A percentile compares a stretch with the other conserved stretches of the same genome.
Conservation (phyloP, 2,329 filamentous ascomycete species). For the Pseudogymnoascus sp. region DNA sequence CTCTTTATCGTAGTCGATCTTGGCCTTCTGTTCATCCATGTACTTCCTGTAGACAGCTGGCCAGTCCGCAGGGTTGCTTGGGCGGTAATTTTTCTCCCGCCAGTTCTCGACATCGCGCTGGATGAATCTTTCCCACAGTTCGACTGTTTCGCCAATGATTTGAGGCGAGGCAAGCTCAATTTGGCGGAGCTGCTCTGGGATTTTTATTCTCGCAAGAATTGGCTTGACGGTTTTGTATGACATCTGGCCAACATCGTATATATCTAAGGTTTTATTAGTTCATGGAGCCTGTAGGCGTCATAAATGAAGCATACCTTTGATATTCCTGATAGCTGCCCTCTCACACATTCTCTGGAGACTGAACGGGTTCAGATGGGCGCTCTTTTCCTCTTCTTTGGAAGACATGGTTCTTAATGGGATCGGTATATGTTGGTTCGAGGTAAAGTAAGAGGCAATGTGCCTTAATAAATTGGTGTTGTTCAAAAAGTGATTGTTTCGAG, state of each 20-base stretch:
- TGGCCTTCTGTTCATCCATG: slow-evolving; percentile 47
- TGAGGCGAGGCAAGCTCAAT: slow-evolving; percentile 74
- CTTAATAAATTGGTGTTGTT: neutral
- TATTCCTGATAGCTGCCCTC: neutral
- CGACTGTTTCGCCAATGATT: slow-evolving; percentile 57
- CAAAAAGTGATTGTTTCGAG: neutral
- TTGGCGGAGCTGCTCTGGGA: slow-evolving; percentile 62
- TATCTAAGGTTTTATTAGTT: slow-evolving; percentile 29
- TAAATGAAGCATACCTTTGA: neutral
- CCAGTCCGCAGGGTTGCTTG: slow-evolving; percentile 63
- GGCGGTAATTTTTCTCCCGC: slow-evolving; percentile 54
- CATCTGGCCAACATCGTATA: slow-evolving; percentile 65
- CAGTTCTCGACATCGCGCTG: slow-evolving; percentile 62
- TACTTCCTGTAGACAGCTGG: slow-evolving; percentile 68
- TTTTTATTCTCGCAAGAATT: slow-evolving; percentile 64
- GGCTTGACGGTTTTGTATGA: slow-evolving; percentile 58
- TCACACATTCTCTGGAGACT: neutral
- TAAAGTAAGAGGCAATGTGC: neutral
- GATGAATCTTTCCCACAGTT: slow-evolving; percentile 76
- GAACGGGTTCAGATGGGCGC: neutral
- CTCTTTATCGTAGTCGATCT: slow-evolving; percentile 49
- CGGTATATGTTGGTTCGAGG: neutral
- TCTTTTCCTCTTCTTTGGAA: neutral
- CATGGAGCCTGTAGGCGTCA: neutral
- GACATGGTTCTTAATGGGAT: neutral